Percentiles rank a stretch among this genome's conserved stretches.
Evolutionary conservation across 306 rosid genomes (phyloP).

Genomic region (Hippophae gyantsensis): DNA sequence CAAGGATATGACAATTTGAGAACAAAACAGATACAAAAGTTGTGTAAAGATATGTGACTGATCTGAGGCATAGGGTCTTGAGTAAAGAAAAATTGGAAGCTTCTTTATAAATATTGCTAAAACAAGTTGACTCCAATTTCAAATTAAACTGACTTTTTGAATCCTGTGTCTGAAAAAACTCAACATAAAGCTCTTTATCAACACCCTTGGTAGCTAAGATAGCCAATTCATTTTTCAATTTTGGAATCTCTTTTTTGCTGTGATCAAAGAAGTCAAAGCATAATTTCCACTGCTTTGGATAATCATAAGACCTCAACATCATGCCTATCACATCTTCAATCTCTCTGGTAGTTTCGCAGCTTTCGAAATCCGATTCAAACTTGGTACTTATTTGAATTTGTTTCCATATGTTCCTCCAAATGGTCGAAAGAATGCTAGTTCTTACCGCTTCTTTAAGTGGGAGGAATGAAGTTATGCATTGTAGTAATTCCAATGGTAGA

Average conservation of each 20-base stretch:
- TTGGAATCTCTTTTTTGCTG: neutral
- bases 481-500: conserved; percentile 14
- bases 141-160: neutral
- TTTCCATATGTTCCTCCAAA: conserved; percentile 15
- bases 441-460: conserved; percentile 25
- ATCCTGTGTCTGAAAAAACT: neutral
- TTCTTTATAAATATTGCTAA: neutral
- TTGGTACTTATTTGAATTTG: conserved; percentile 8
- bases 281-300: conserved; percentile 10
- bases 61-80: conserved; percentile 20
- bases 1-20: conserved; percentile 9
- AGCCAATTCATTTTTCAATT: neutral
- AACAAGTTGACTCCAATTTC: neutral
- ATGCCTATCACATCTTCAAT: neutral
- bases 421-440: conserved; percentile 11
- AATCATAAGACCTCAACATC: conserved; percentile 12
- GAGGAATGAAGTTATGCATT: conserved; percentile 13
- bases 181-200: conserved; percentile 14
- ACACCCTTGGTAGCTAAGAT: conserved; percentile 17
- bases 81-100: conserved; percentile 4
- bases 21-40: conserved; percentile 11
- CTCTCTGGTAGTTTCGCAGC: neutral
- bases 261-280: neutral
- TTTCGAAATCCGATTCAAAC: neutral
- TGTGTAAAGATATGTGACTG: neutral